These are phyloP conservation scores for Penicillium sclerotiorum DNA, from an alignment of 2,329 filamentous ascomycete species.

Conservation along the genomic window DNA sequence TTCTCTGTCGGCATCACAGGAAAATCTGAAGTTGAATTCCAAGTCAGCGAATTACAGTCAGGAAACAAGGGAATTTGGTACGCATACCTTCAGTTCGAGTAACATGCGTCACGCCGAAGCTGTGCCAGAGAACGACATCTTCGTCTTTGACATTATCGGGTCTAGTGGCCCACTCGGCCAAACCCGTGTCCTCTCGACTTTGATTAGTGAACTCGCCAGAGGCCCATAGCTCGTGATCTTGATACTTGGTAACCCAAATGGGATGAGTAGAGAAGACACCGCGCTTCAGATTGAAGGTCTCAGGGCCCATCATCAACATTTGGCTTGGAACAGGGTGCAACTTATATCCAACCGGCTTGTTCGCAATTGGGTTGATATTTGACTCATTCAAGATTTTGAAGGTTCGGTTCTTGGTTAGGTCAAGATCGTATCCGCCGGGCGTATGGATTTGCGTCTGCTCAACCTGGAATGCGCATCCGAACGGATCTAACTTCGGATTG, in stretches of 20 bases:
- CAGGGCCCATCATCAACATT: neutral
- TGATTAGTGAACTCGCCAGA: neutral
- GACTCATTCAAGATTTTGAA: slow-evolving; percentile 9
- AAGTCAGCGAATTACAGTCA: neutral
- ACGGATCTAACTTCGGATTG: neutral
- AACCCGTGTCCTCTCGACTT: neutral
- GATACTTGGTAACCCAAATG: slow-evolving; percentile 3
- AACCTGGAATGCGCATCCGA: neutral
- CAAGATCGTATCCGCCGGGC: neutral
- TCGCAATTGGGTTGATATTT: neutral
- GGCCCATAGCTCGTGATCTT: neutral
- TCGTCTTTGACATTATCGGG: slow-evolving; percentile 14
- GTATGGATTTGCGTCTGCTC: neutral
- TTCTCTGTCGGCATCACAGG: slow-evolving; percentile 47
- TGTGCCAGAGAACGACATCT: slow-evolving; percentile 37
- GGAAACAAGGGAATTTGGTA: neutral
- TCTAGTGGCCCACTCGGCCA: neutral
- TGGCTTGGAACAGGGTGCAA: neutral
- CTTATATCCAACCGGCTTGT: slow-evolving; percentile 3
- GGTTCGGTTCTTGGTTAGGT: neutral
- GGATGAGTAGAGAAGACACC: neutral
- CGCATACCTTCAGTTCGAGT: slow-evolving; percentile 26
- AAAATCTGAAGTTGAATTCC: slow-evolving; percentile 17
- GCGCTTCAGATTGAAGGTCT: neutral
- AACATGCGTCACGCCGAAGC: slow-evolving; percentile 35